phyloP scores from a whole-genome alignment of 768 basidiomycete genomes.

The Russula emetica region DNA sequence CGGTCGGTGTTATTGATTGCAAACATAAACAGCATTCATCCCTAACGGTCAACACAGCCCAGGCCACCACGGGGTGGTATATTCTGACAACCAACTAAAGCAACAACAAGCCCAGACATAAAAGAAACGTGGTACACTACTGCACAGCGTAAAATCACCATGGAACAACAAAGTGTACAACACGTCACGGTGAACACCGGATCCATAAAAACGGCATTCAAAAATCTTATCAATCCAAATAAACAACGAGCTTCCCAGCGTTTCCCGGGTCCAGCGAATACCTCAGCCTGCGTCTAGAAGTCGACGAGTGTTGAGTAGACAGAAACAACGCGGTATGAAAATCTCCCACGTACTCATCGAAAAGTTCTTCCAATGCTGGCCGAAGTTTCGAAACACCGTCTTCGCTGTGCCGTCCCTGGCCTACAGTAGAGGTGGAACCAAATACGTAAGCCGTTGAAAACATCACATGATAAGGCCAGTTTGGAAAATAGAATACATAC shows the following conservation, averaged over 20 bases:
- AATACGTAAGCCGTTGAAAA: not conserved
- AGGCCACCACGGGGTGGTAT: not conserved
- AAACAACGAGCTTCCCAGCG: conserved; percentile 12
- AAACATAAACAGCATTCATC: not conserved
- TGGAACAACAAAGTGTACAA: not conserved
- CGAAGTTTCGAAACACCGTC: conserved; percentile 7
- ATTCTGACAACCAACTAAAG: not conserved
- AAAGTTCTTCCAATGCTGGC: conserved; percentile 13
- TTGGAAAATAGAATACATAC: conserved; percentile 1
- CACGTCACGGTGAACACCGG: not conserved
- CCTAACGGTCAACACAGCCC: too few relatives aligned
- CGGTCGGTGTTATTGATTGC: too few relatives aligned
- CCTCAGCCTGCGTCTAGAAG: not conserved
- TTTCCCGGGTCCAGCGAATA: conserved; percentile 6
- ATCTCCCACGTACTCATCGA: not conserved
- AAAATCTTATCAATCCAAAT: not conserved
- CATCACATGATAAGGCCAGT: too few relatives aligned
- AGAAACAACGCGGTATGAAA: not conserved
- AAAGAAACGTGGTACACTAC: not conserved
- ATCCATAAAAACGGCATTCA: not conserved
- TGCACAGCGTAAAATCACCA: not conserved
- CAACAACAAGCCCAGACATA: not conserved
- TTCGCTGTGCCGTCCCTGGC: conserved; percentile 8
- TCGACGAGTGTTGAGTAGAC: not conserved
- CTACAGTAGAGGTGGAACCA: not conserved